Evolutionary conservation across 2,329 filamentous ascomycete genomes (phyloP).

Genomic region (Aschersonia sp.): DNA sequence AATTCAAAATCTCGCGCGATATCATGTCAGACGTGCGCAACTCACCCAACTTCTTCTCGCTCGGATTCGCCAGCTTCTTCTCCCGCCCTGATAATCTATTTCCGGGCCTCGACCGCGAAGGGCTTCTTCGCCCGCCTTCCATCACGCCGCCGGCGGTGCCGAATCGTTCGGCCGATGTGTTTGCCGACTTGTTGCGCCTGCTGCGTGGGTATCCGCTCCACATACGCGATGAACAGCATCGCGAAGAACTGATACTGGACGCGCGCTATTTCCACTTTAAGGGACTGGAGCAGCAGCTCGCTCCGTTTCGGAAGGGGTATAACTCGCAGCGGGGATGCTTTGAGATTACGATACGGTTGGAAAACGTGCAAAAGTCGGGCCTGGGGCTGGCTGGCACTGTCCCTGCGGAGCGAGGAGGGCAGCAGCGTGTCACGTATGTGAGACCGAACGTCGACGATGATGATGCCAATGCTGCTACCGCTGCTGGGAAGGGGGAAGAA

Average conservation of each 20-base stretch:
- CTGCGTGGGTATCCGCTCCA: constrained; percentile 71
- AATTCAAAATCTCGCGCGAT: constrained; percentile 83
- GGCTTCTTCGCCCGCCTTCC: constrained; percentile 71
- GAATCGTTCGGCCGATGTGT: constrained; percentile 68
- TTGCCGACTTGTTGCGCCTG: constrained; percentile 67
- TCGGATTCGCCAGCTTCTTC: constrained; percentile 84
- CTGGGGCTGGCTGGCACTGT: not conserved
- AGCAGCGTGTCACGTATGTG: no score
- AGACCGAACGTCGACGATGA: no score
- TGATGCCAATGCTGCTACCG: no score
- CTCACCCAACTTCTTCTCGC: constrained; percentile 88
- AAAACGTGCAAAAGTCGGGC: constrained; percentile 82
- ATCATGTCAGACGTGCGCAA: constrained; percentile 77
- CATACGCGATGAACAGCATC: constrained; percentile 63
- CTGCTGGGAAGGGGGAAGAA: no score
- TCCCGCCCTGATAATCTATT: constrained; percentile 66
- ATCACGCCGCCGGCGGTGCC: constrained; percentile 73
- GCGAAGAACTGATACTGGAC: constrained; percentile 64
- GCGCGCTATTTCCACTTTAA: constrained; percentile 90
- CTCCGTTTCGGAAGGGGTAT: constrained; percentile 60
- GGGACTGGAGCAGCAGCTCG: constrained; percentile 74
- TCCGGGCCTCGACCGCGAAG: constrained; percentile 65
- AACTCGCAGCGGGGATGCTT: constrained; percentile 53
- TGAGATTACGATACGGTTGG: constrained; percentile 68
- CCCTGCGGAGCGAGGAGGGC: no score